Conservation (phyloP, 2,329 filamentous ascomycete genomes). For the Xylaria sp. region DNA sequence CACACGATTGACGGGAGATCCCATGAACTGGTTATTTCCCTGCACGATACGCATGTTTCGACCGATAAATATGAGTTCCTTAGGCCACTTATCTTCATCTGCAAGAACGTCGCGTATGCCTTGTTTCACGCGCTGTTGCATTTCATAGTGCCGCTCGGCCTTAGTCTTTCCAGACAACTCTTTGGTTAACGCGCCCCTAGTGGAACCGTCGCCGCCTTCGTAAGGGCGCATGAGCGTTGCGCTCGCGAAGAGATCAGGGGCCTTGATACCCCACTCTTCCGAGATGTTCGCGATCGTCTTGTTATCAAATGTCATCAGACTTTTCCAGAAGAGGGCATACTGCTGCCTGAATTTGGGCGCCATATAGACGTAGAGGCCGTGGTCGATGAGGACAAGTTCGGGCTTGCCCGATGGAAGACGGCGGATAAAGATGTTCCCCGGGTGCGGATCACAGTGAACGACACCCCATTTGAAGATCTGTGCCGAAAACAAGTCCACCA, state of each 20-base stretch:
- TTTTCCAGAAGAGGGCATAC: slow-evolving; percentile 93
- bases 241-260: slow-evolving; percentile 89
- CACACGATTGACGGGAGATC: slow-evolving; percentile 88
- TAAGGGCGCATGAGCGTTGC: slow-evolving; percentile 93
- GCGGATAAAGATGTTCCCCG: slow-evolving; percentile 96
- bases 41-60: slow-evolving; percentile 94
- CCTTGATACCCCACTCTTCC: slow-evolving; percentile 85
- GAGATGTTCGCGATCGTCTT: slow-evolving; percentile 78
- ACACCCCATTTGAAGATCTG: slow-evolving; percentile 98
- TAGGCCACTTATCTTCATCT: slow-evolving; percentile 89
- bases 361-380: slow-evolving; percentile 96
- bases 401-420: slow-evolving; percentile 83
- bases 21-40: slow-evolving; percentile 90
- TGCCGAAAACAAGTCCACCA: slow-evolving; percentile 95
- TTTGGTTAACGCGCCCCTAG: slow-evolving; percentile 72
- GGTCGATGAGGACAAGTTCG: slow-evolving; percentile 95
- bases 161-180: slow-evolving; percentile 67
- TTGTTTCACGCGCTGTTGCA: slow-evolving; percentile 87
- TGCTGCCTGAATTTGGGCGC: slow-evolving; percentile 82
- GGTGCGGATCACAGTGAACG: slow-evolving; percentile 96
- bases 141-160: slow-evolving; percentile 84
- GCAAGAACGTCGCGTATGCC: slow-evolving; percentile 74
- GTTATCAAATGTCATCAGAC: slow-evolving; percentile 94
- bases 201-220: slow-evolving; percentile 80
- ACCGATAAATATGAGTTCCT: slow-evolving; percentile 91